These are phyloP conservation scores for Paulownia fortunei DNA, from an alignment of 257 asterid genomes.

Conservation along the genomic window DNA sequence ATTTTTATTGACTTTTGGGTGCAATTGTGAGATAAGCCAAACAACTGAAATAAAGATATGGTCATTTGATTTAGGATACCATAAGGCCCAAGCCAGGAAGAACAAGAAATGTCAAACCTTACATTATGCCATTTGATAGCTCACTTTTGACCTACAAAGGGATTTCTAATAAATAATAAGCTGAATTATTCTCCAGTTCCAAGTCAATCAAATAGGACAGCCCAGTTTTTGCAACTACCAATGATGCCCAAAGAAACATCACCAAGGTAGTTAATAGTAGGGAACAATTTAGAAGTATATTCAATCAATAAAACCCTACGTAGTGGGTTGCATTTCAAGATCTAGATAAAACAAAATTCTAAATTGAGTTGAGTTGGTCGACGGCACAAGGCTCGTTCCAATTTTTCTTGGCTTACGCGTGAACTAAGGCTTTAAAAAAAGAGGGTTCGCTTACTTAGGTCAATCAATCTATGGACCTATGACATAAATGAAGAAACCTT, in stretches of 20 bases:
- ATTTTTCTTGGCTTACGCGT: background rate
- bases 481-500: background rate
- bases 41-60: background rate
- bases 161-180: background rate
- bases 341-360: background rate
- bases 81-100: background rate
- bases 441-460: background rate
- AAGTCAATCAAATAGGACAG: background rate
- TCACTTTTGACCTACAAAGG: background rate
- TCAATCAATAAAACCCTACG: background rate
- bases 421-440: background rate
- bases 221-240: background rate
- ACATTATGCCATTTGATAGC: background rate
- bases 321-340: background rate
- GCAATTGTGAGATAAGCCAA: background rate
- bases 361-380: background rate
- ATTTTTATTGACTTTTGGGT: background rate
- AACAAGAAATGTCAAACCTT: background rate
- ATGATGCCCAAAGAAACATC: slow-evolving; percentile 1
- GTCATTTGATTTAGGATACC: background rate
- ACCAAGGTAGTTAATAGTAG: background rate
- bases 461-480: background rate
- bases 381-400: background rate
- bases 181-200: background rate
- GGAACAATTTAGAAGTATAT: background rate